Conservation (phyloP, 2,329 filamentous ascomycete species). For the Knufia petricola region DNA sequence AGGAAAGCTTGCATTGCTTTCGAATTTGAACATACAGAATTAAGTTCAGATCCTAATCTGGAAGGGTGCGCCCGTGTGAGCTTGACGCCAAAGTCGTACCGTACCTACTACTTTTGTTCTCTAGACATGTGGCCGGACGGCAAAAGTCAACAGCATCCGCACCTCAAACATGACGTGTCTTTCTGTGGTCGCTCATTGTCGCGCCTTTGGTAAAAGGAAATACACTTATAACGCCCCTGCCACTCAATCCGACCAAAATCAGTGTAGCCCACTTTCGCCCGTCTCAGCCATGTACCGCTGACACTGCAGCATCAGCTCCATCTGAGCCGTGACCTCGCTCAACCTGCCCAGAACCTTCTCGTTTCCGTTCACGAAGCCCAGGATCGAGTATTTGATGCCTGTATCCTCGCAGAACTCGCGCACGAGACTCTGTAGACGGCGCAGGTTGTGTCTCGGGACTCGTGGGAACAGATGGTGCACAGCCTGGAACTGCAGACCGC, state of each 20-base stretch:
- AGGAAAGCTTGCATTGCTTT: no score
- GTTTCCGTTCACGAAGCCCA: constrained; percentile 76
- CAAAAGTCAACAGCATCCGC: no score
- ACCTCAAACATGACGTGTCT: no score
- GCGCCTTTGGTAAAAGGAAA: no score
- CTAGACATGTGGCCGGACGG: no score
- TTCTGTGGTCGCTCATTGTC: no score
- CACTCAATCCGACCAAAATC: neutral
- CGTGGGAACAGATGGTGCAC: constrained; percentile 78
- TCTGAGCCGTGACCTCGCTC: constrained; percentile 70
- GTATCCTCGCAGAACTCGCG: constrained; percentile 73
- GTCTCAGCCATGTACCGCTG: constrained; percentile 36
- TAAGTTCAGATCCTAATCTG: no score
- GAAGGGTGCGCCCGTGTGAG: no score
- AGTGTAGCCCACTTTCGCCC: neutral
- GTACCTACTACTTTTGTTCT: no score
- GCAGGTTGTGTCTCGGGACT: constrained; percentile 74
- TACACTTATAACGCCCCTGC: no score
- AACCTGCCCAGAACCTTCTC: constrained; percentile 66
- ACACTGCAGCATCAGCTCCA: constrained; percentile 66
- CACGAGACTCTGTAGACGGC: constrained; percentile 63
- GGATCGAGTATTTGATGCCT: constrained; percentile 73
- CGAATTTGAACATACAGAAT: no score
- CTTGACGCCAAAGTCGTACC: no score
- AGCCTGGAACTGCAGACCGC: constrained; percentile 79